Conservation (phyloP, 2,329 filamentous ascomycete species). For the Verticillium dahliae region DNA sequence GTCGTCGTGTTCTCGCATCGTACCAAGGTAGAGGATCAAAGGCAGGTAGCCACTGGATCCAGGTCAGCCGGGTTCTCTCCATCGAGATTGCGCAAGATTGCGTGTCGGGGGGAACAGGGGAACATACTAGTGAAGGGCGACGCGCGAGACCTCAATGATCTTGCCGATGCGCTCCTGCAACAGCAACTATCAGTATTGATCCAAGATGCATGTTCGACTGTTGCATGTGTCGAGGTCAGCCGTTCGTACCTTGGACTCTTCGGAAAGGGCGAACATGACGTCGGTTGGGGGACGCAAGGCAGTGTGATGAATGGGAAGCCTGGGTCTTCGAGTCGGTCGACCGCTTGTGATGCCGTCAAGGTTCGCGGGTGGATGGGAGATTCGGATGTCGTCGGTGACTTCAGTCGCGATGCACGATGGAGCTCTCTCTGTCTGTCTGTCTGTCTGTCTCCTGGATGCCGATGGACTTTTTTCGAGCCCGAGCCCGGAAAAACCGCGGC, state of each 20-base stretch:
- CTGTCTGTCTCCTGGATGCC: neutral
- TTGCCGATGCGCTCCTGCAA: conserved; percentile 90
- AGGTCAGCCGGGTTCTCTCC: conserved; percentile 24
- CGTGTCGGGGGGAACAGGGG: neutral
- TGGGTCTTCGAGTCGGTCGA: neutral
- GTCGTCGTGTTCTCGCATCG: conserved; percentile 9
- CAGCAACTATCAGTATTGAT: neutral
- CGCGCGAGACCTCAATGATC: conserved; percentile 88
- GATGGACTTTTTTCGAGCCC: conserved; percentile 1
- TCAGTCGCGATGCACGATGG: conserved; percentile 4
- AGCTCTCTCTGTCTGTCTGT: neutral
- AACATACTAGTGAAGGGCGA: conserved; percentile 90
- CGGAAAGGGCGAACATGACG: conserved; percentile 67
- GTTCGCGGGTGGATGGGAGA: conserved; percentile 2
- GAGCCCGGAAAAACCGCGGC: conserved; percentile 1
- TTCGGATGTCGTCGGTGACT: conserved; percentile 5
- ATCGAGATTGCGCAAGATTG: neutral
- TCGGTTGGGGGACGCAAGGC: conserved; percentile 3
- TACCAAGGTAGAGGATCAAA: conserved; percentile 94
- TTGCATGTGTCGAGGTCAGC: neutral
- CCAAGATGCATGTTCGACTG: neutral
- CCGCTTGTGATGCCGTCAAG: neutral
- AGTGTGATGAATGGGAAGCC: neutral
- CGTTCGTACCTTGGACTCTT: conserved; percentile 82
- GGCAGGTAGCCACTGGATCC: conserved; percentile 79